Conservation (phyloP, 1,284 basidiomycete genomes). For the Lentinus polychrous region DNA sequence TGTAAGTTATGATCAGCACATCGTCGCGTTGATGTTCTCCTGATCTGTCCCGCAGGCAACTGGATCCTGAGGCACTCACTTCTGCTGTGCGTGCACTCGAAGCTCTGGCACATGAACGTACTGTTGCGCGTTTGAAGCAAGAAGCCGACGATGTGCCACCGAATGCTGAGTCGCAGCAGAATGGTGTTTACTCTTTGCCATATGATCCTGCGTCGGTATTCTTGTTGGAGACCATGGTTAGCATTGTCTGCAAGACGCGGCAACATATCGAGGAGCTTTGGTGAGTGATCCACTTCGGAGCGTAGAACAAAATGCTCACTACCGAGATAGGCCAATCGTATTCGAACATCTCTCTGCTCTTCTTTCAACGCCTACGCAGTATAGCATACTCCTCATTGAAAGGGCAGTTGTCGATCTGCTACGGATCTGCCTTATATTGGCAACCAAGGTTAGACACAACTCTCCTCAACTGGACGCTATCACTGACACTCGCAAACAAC, state of each 20-base stretch:
- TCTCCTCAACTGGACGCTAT: not conserved
- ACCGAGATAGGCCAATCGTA: conserved; percentile 70
- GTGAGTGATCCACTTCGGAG: conserved; percentile 33
- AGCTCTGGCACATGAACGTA: conserved; percentile 81
- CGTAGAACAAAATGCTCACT: conserved; percentile 3
- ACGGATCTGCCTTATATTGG: conserved; percentile 73
- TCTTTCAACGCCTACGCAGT: conserved; percentile 70
- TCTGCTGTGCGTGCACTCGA: conserved; percentile 85
- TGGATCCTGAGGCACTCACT: conserved; percentile 73
- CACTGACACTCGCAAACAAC: not conserved
- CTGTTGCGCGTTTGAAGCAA: conserved; percentile 67
- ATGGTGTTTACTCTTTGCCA: conserved; percentile 50
- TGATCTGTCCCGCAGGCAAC: conserved; percentile 40
- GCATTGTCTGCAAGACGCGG: conserved; percentile 72
- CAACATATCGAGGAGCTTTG: conserved; percentile 83
- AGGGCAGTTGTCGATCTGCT: conserved; percentile 91
- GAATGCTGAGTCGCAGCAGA: conserved; percentile 27
- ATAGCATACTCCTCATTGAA: conserved; percentile 89
- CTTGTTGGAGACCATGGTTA: conserved; percentile 90
- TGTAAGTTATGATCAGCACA: conserved; percentile 44
- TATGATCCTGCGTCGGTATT: conserved; percentile 96
- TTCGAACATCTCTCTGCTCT: conserved; percentile 88
- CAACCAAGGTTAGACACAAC: conserved; percentile 53
- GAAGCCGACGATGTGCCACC: conserved; percentile 48
- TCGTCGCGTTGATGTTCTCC: not conserved